A percentile compares a stretch with the other conserved stretches of the same genome.
These are phyloP conservation scores for Chenopodium suecicum DNA, from an alignment of 148 eudicot genomes.

Conservation along the genomic window DNA sequence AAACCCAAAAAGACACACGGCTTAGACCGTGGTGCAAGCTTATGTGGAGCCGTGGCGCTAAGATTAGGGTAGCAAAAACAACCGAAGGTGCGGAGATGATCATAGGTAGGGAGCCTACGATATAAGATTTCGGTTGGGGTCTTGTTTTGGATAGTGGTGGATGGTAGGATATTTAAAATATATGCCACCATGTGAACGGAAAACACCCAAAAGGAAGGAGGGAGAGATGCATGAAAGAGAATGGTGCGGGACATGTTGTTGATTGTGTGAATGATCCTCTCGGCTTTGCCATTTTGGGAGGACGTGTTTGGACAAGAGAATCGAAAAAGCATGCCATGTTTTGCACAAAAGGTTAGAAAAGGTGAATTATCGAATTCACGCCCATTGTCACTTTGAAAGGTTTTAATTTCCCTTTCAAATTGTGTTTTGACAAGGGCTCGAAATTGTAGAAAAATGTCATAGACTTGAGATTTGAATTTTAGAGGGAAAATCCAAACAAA, in stretches of 20 bases:
- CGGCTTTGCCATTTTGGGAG: background rate
- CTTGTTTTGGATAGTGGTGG: background rate
- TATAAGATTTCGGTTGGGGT: background rate
- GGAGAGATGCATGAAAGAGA: background rate
- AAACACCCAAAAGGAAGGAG: background rate
- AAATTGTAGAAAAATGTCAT: background rate
- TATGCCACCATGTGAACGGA: background rate
- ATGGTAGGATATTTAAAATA: background rate
- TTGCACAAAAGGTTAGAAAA: background rate
- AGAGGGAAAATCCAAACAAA: no score
- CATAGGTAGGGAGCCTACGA: background rate
- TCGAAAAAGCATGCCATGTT: background rate
- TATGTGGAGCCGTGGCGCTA: background rate
- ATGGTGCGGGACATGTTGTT: background rate
- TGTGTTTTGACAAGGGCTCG: background rate
- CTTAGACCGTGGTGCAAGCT: background rate
- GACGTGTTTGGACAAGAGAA: constrained; percentile 7
- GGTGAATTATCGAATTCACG: constrained; percentile 1
- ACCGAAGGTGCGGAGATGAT: background rate
- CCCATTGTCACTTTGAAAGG: constrained; percentile 7
- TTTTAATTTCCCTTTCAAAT: background rate
- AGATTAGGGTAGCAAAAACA: background rate
- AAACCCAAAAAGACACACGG: constrained; percentile 1
- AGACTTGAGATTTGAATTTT: no score
- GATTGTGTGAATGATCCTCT: background rate